phyloP scores from a whole-genome alignment of 2,329 filamentous ascomycete species.

The Lachnellula subtilissima region DNA sequence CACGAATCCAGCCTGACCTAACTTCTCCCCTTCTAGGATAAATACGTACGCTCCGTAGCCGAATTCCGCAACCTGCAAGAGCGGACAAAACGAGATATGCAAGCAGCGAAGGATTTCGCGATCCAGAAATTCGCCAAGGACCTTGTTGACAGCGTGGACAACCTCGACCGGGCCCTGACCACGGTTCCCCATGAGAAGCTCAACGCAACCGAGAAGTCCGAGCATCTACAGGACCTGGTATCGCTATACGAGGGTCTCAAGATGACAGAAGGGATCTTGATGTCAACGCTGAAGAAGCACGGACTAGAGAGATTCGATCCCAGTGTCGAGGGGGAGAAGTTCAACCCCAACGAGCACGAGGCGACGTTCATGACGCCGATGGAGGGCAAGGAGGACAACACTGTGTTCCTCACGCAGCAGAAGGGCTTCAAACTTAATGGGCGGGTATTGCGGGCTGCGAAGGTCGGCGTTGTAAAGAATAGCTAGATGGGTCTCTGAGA shows the following conservation, averaged over 20 bases:
- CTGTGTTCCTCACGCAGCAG: slow-evolving; percentile 86
- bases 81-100: slow-evolving; percentile 84
- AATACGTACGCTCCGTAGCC: slow-evolving; percentile 87
- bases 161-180: slow-evolving; percentile 85
- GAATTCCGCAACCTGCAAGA: slow-evolving; percentile 98
- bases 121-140: slow-evolving; percentile 93
- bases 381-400: slow-evolving; percentile 82
- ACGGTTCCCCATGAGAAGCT: slow-evolving; percentile 76
- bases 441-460: slow-evolving; percentile 80
- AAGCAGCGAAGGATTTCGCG: slow-evolving; percentile 82
- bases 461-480: slow-evolving; percentile 96
- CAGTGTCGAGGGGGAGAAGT: slow-evolving; percentile 65
- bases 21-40: slow-evolving; percentile 58
- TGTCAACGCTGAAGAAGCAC: slow-evolving; percentile 87
- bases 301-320: slow-evolving; percentile 88
- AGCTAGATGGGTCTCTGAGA: slow-evolving; percentile 10
- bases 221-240: slow-evolving; percentile 64
- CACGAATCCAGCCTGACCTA: background rate
- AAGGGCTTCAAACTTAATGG: slow-evolving; percentile 96
- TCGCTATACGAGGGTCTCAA: slow-evolving; percentile 84
- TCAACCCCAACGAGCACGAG: slow-evolving; percentile 95
- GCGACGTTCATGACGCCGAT: slow-evolving; percentile 91
- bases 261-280: slow-evolving; percentile 89
- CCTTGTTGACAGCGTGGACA: slow-evolving; percentile 91
- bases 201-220: slow-evolving; percentile 43